Evolutionary conservation across 441 rosid species (phyloP), one percentile per base, ranked within the genome.

Genomic region (Eutrema salsugineum): DNA sequence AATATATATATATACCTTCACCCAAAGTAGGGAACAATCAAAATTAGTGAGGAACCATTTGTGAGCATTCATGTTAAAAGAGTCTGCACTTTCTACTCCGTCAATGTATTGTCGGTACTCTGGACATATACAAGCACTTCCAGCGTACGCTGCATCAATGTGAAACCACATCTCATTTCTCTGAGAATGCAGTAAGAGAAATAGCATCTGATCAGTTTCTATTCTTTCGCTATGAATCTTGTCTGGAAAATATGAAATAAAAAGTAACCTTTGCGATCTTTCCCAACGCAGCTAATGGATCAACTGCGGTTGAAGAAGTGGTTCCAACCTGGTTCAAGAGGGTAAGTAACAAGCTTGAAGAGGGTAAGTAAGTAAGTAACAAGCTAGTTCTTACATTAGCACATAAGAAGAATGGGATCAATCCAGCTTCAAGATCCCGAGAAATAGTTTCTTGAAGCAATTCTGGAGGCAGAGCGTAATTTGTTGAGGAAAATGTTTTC

Each of bases 91-190:
- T 84, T 94, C 97, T 35, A 91, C 87, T 1, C 97, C 97, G 43
- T 91, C 77, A 63, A 91, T 82, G 79, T 87, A 83, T 4, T 81
- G 79, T 12, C 94, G 85, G 77, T 71, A 88, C 83, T 93, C 97
- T 15, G 97, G 93, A 84, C 97, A 91, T 68, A 94, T 78, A 63
- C 98, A 94, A 30, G 97, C 91, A 76, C 94, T 94, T 82, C 96
- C 98, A 59, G 97, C 97, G 46, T 94, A 91, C 6, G 97, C 97
- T 68, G 96, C 93, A 83, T 91, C 97, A 72, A 90, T 84, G 56
- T 91, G 98, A 78, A 91, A 83, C 97, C 97, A 91, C 60, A 94
- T 78, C 72, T 67, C 88, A 67, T 86, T 79, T 43, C 70, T 83
- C 97, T 93, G 83, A 60, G 44, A 43, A 57, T 35, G 11, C 16